Conservation (phyloP, 805 yeast species). For the Cyberlindnera saturnus region DNA sequence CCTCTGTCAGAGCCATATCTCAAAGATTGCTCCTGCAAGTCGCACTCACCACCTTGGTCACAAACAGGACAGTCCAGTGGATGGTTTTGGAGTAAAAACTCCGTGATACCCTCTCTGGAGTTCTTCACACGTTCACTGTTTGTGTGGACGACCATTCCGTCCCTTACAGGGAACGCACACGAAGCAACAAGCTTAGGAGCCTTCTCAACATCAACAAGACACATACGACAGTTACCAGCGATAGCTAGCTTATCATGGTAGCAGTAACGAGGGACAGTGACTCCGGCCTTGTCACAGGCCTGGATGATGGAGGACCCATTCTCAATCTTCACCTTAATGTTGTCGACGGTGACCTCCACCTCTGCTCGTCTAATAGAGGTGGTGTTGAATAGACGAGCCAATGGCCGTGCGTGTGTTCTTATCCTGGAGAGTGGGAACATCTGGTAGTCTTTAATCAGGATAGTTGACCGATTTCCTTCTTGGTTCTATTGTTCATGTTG, state of each 20-base stretch:
- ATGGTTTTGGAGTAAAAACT: slow-evolving; percentile 81
- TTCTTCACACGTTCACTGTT: slow-evolving; percentile 70
- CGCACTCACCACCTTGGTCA: slow-evolving; percentile 95
- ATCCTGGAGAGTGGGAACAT: slow-evolving; percentile 13
- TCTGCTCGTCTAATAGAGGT: slow-evolving; percentile 39
- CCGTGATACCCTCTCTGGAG: slow-evolving; percentile 88
- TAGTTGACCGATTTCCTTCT: too few relatives aligned
- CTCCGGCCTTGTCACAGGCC: slow-evolving; percentile 90
- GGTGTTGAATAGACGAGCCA: slow-evolving; percentile 27
- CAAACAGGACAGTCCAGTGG: slow-evolving; percentile 91
- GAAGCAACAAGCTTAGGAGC: slow-evolving; percentile 89
- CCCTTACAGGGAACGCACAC: slow-evolving; percentile 88
- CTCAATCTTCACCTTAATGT: slow-evolving; percentile 68
- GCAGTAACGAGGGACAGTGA: slow-evolving; percentile 81
- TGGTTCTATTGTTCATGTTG: too few relatives aligned
- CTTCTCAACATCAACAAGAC: slow-evolving; percentile 82
- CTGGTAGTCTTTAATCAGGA: too few relatives aligned
- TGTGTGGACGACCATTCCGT: slow-evolving; percentile 84
- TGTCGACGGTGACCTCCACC: slow-evolving; percentile 56
- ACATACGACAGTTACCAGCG: slow-evolving; percentile 93
- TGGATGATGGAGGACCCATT: slow-evolving; percentile 86
- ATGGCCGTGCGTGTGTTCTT: slow-evolving; percentile 5
- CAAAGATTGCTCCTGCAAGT: slow-evolving; percentile 79
- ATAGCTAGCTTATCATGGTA: slow-evolving; percentile 86
- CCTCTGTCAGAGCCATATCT: slow-evolving; percentile 86